A percentile compares a stretch with the other conserved stretches of the same genome.
Conservation (phyloP, 768 basidiomycete species). For the Podaxis carcinomalis region DNA sequence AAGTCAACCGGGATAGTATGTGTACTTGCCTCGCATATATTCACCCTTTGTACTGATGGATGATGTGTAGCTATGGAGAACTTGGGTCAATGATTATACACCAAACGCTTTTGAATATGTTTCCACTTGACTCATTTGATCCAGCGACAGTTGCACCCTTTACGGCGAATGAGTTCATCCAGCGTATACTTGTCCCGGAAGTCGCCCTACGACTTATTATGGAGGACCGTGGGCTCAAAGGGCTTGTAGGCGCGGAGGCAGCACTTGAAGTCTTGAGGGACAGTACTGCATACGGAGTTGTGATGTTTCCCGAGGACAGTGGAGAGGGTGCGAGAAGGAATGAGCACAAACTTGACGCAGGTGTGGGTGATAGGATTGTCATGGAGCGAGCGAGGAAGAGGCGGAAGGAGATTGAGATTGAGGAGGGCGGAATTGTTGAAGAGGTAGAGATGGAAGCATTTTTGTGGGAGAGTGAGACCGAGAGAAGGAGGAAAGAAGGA, state of each 20-base stretch:
- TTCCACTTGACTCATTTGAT: slow-evolving; percentile 59
- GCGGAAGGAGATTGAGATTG: slow-evolving; percentile 42
- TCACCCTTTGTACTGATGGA: not conserved
- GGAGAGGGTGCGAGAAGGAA: slow-evolving; percentile 29
- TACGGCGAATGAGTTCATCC: slow-evolving; percentile 70
- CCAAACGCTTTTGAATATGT: slow-evolving; percentile 70
- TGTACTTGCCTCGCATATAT: slow-evolving; percentile 12
- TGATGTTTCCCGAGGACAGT: slow-evolving; percentile 74
- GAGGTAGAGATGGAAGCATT: slow-evolving; percentile 9
- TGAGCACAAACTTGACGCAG: slow-evolving; percentile 26
- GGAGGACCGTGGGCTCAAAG: slow-evolving; percentile 56
- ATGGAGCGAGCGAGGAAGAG: slow-evolving; percentile 52
- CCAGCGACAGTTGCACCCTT: slow-evolving; percentile 58
- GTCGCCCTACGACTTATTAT: slow-evolving; percentile 78
- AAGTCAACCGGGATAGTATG: slow-evolving; percentile 89
- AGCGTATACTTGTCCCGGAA: slow-evolving; percentile 88
- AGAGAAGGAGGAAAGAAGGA: slow-evolving; percentile 5
- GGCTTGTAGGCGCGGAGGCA: slow-evolving; percentile 29
- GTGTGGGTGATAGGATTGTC: slow-evolving; percentile 45
- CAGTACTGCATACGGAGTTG: slow-evolving; percentile 79
- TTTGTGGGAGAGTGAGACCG: not conserved
- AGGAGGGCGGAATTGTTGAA: slow-evolving; percentile 28
- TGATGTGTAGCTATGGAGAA: slow-evolving; percentile 70
- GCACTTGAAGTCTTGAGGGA: slow-evolving; percentile 65
- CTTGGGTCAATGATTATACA: slow-evolving; percentile 78